These are phyloP conservation scores for Kockiozyma suomiensis DNA, from an alignment of 805 yeast species.

Conservation along the genomic window DNA sequence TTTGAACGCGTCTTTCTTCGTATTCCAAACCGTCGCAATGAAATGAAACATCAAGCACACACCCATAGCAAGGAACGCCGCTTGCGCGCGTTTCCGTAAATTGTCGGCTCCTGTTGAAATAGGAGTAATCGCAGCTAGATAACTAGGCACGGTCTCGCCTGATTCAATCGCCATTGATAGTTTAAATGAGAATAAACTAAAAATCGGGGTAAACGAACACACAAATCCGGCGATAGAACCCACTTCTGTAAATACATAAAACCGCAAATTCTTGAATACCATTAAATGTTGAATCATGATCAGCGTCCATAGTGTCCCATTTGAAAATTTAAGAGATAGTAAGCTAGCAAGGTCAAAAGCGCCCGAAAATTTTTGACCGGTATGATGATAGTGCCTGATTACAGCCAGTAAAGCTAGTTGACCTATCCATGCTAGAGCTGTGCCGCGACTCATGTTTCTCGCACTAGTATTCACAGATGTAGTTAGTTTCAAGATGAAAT, in stretches of 20 bases:
- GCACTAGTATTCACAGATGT: too few species aligned
- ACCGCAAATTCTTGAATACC: slow-evolving; percentile 37
- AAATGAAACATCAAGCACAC: slow-evolving; percentile 21
- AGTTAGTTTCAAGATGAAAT: too few species aligned
- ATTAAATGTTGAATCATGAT: slow-evolving; percentile 48
- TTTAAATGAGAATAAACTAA: slow-evolving; percentile 58
- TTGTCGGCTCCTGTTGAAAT: slow-evolving; percentile 2
- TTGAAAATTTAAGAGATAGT: slow-evolving; percentile 40
- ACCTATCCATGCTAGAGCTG: slow-evolving; percentile 33
- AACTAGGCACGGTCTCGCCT: slow-evolving; percentile 56
- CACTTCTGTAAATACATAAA: slow-evolving; percentile 37
- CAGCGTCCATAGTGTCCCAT: slow-evolving; percentile 52
- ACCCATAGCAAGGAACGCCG: slow-evolving; percentile 38
- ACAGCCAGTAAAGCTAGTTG: slow-evolving; percentile 52
- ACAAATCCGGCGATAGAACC: slow-evolving; percentile 49
- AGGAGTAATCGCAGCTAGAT: slow-evolving; percentile 7
- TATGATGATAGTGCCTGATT: slow-evolving; percentile 80
- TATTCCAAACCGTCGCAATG: slow-evolving; percentile 18
- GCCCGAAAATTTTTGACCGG: slow-evolving; percentile 68
- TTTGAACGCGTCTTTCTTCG: slow-evolving; percentile 14
- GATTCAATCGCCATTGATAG: slow-evolving; percentile 54
- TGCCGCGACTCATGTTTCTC: not conserved
- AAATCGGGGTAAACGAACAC: slow-evolving; percentile 50
- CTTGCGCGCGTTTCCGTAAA: slow-evolving; percentile 37
- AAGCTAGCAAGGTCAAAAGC: slow-evolving; percentile 53